These are phyloP conservation scores for Diaporthe sp. DNA, from an alignment of 2,329 filamentous ascomycete species.

Conservation along the genomic window DNA sequence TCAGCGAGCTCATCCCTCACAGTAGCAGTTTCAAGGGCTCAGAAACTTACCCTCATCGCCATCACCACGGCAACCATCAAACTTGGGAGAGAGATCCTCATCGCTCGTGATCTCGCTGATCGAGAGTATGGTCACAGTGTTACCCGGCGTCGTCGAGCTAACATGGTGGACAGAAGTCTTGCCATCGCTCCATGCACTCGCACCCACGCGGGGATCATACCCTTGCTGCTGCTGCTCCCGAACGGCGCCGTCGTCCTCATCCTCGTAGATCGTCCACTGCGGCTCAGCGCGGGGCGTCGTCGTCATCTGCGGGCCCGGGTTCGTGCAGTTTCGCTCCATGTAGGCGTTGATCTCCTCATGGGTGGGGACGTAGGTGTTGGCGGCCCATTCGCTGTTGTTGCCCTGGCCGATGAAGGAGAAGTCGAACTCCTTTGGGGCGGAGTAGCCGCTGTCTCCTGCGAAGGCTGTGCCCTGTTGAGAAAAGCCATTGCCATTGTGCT, in stretches of 20 bases:
- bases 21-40: background rate
- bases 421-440: conserved; percentile 24
- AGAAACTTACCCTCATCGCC: conserved; percentile 23
- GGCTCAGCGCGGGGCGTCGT: conserved; percentile 1
- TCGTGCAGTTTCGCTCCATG: background rate
- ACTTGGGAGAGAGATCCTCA: conserved; percentile 10
- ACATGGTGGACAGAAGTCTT: conserved; percentile 38
- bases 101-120: conserved; percentile 39
- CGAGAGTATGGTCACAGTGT: conserved; percentile 37
- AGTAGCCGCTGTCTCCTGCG: background rate
- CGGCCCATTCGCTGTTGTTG: conserved; percentile 7
- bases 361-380: conserved; percentile 19
- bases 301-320: background rate
- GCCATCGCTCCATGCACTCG: conserved; percentile 30
- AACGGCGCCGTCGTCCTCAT: conserved; percentile 21
- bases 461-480: background rate
- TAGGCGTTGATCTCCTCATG: conserved; percentile 23
- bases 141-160: conserved; percentile 6
- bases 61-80: background rate
- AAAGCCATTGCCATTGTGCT: background rate
- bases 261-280: conserved; percentile 39
- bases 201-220: background rate
- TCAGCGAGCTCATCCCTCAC: background rate
- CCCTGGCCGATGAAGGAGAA: conserved; percentile 30
- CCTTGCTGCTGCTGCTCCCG: background rate